Evolutionary conservation across 495 filamentous ascomycete species (phyloP).

Genomic region (Poronia punctata): DNA sequence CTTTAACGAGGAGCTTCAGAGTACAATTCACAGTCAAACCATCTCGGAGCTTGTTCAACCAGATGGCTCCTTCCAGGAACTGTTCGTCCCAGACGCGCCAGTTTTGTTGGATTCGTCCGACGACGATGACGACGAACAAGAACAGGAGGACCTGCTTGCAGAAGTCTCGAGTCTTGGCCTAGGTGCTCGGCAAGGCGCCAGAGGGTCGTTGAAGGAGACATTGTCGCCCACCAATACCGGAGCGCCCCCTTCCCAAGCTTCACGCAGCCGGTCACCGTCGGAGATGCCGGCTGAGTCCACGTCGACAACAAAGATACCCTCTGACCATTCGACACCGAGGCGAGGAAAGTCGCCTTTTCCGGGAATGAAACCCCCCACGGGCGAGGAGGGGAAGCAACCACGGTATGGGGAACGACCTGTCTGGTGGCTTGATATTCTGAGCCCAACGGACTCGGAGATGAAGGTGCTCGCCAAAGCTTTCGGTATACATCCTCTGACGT

Average conservation of each 20-base stretch:
- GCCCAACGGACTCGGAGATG: constrained; percentile 89
- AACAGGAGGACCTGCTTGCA: constrained; percentile 13
- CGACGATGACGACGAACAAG: constrained; percentile 53
- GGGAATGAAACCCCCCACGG: too few relatives aligned
- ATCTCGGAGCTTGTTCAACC: constrained; percentile 87
- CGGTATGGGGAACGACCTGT: constrained; percentile 83
- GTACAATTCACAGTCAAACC: constrained; percentile 90
- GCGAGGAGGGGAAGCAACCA: constrained; percentile 42
- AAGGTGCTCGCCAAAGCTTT: constrained; percentile 85
- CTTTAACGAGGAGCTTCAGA: constrained; percentile 93
- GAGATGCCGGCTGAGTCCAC: constrained; percentile 15
- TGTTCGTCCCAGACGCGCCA: constrained; percentile 61
- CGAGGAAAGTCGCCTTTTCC: constrained; percentile 16
- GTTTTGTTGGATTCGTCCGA: constrained; percentile 53
- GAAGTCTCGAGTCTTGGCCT: constrained; percentile 8
- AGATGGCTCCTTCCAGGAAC: constrained; percentile 71
- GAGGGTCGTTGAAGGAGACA: constrained; percentile 28
- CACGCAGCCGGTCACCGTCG: constrained; percentile 13
- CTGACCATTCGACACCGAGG: constrained; percentile 16
- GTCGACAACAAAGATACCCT: constrained; percentile 13
- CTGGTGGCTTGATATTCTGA: constrained; percentile 92
- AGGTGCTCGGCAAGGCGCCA: constrained; percentile 13
- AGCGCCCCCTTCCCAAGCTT: constrained; percentile 9
- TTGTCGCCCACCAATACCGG: constrained; percentile 28
- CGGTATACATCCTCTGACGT: constrained; percentile 87